Percentiles rank a stretch among this genome's conserved stretches.
Conservation (phyloP, 2,329 filamentous ascomycete species). For the Mycosphaerella sp. region DNA sequence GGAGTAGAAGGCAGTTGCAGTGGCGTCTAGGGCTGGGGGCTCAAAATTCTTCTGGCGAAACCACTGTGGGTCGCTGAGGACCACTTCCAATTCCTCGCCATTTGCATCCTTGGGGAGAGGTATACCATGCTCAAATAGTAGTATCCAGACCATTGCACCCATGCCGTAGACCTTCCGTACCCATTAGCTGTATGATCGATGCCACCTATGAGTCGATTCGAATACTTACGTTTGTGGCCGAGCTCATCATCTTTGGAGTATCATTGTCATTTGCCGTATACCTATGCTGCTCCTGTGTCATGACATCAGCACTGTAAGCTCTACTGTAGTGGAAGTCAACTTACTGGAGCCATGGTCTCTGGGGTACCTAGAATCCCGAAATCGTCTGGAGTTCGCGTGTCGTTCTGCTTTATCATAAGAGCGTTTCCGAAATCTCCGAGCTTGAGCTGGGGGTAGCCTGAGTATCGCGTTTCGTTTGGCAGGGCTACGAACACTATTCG, state of each 20-base stretch:
- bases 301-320: neutral
- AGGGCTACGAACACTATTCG: neutral
- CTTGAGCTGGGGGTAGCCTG: slow-evolving; percentile 7
- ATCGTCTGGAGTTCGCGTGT: neutral
- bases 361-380: neutral
- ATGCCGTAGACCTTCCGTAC: neutral
- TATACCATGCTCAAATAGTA: neutral
- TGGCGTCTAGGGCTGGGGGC: slow-evolving; percentile 2
- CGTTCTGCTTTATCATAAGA: neutral
- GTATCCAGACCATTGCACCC: neutral
- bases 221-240: neutral
- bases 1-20: neutral
- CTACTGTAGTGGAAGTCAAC: neutral
- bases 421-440: slow-evolving; percentile 9
- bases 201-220: neutral
- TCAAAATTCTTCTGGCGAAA: neutral
- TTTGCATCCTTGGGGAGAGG: neutral
- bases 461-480: neutral
- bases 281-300: neutral
- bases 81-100: neutral
- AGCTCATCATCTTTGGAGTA: neutral
- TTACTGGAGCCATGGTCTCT: slow-evolving; percentile 1
- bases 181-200: neutral
- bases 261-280: neutral
- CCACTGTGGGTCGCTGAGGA: neutral